Evolutionary conservation across 75 land plant genomes (phyloP), one percentile per base, ranked within the genome.

Genomic region (Picea sitchensis): DNA sequence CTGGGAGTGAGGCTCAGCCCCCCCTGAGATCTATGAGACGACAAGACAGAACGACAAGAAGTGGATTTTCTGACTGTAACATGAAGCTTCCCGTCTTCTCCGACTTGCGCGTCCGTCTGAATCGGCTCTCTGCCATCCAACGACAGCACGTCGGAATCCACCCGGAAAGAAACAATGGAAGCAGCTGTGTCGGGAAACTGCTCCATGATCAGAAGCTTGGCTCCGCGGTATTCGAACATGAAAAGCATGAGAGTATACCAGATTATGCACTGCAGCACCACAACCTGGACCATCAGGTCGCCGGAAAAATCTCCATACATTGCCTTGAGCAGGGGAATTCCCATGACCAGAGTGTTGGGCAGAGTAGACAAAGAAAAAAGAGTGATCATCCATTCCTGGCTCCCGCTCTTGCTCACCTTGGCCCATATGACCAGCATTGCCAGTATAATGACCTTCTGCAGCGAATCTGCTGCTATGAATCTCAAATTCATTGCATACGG

Each of bases 311-410:
- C 80, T 6, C 96, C 98, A 61, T 96, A 96, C 98, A 96, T 96
- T 15, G 96, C 98, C 67, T 91, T 84, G 59, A 96, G 76, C 57
- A 96, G 79, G 14, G 98, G 98, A 44, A 94, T 96, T 41, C 98
- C 98, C 98, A 96, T 96, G 63, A 96, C 98, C 20, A 96, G 88
- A 8, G 98, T 96, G 87, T 96, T 96, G 59, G 98, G 98, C 17
- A 96, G 88, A 17, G 96, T 96, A 51, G 90, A 90, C 21, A 96
- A 86, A 8, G 94, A 88, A 62, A 94, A 94, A 54, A 96, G 87
- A 31, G 98, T 96, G 84, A 94, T 92, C 82, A 95, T 80, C 98
- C 98, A 96, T 63, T 96, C 98, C 8, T 94, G 79, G 74, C 83
- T 87, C 26, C 96, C 96, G 14, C 86, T 31, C 20, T 83, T 61